Evolutionary conservation across 2,329 filamentous ascomycete genomes (phyloP).

Genomic region (Aspergillus piperis): DNA sequence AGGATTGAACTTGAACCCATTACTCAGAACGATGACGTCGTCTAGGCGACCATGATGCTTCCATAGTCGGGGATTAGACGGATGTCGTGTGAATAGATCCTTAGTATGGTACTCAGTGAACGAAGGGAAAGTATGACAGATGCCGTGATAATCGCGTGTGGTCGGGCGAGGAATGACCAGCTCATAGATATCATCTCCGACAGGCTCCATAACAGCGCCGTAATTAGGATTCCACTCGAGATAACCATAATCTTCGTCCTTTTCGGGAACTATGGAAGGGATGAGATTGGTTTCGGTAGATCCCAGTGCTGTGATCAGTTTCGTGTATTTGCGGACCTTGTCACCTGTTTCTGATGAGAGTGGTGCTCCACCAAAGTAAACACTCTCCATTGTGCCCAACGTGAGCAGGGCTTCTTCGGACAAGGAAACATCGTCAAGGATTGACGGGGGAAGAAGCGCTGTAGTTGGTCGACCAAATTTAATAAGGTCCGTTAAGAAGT

Average conservation of each 20-base stretch:
- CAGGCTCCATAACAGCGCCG: slow-evolving; percentile 19
- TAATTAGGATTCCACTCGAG: slow-evolving; percentile 27
- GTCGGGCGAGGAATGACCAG: slow-evolving; percentile 18
- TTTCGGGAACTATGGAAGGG: neutral
- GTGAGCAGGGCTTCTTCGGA: neutral
- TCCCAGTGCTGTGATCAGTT: neutral
- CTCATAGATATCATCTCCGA: slow-evolving; percentile 20
- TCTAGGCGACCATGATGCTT: slow-evolving; percentile 37
- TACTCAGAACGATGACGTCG: slow-evolving; percentile 34
- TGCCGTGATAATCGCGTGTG: slow-evolving; percentile 5
- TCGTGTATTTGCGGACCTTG: neutral
- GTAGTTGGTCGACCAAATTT: neutral
- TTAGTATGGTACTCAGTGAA: slow-evolving; percentile 21
- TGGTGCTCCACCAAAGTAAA: neutral
- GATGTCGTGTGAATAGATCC: slow-evolving; percentile 26
- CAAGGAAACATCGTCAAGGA: neutral
- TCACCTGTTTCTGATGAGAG: neutral
- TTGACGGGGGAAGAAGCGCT: neutral
- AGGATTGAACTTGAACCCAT: slow-evolving; percentile 48
- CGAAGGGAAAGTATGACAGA: slow-evolving; percentile 26
- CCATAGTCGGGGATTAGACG: slow-evolving; percentile 22
- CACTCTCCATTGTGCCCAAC: neutral
- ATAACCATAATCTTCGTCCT: neutral
- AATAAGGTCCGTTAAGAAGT: neutral
- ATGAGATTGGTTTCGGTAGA: neutral